Percentiles rank a stretch among this genome's conserved stretches.
phyloP scores from a whole-genome alignment of 2,329 filamentous ascomycete species.

The Cryphonectria parasitica region DNA sequence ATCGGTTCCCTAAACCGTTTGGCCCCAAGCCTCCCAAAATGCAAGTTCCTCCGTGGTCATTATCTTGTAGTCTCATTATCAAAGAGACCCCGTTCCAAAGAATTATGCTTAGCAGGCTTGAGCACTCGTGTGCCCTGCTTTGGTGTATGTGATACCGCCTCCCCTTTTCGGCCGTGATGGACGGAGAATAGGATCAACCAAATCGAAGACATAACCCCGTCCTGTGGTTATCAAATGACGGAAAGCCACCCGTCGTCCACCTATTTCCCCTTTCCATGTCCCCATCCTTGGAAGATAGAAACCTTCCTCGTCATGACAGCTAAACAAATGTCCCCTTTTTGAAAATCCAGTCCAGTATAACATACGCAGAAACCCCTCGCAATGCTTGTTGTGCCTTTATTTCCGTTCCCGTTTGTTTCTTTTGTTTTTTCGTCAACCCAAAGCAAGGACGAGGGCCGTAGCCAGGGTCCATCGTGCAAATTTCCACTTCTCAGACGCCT shows the following conservation, averaged over 20 bases:
- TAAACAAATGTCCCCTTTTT: not conserved
- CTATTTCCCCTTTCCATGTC: not conserved
- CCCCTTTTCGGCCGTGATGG: not conserved
- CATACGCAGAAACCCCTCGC: conserved; percentile 30
- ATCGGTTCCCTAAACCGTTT: not conserved
- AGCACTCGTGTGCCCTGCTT: not conserved
- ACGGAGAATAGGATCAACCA: not conserved
- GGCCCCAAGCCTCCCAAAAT: not conserved
- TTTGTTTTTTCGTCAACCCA: conserved; percentile 20
- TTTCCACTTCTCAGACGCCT: conserved; percentile 23
- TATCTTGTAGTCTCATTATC: not conserved
- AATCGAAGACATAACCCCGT: not conserved
- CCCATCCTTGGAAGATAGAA: too few relatives aligned
- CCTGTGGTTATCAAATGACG: not conserved
- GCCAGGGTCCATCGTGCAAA: conserved; percentile 17
- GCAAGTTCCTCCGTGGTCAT: not conserved
- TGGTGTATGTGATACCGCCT: not conserved
- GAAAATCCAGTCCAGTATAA: conserved; percentile 24
- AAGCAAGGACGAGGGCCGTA: conserved; percentile 24
- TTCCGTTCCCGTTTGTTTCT: conserved; percentile 12
- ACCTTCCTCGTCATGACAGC: not conserved
- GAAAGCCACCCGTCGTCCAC: not conserved
- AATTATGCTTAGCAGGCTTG: not conserved
- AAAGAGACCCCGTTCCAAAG: not conserved
- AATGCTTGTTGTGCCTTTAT: conserved; percentile 29